phyloP scores from a whole-genome alignment of 176 grass and related monocot genomes.

The Urochloa ruziziensis region DNA sequence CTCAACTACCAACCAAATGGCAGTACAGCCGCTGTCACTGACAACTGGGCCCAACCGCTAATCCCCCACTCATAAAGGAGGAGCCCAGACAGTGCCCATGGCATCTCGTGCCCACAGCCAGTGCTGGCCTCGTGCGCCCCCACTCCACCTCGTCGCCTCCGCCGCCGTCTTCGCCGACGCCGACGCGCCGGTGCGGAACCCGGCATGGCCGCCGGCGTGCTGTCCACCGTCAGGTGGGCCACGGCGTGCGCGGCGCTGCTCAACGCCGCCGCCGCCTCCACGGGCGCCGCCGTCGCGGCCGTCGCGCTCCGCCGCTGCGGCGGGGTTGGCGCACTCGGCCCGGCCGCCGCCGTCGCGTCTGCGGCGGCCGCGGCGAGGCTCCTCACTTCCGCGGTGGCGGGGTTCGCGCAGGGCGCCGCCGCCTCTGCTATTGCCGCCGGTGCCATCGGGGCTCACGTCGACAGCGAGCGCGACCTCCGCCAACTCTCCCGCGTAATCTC shows the following conservation, averaged over 20 bases:
- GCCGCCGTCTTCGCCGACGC: neutral
- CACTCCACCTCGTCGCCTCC: constrained; percentile 23
- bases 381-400: constrained; percentile 24
- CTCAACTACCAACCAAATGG: constrained; percentile 24
- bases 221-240: constrained; percentile 45
- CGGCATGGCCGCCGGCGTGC: constrained; percentile 28
- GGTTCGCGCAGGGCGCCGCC: constrained; percentile 60
- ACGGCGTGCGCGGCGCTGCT: constrained; percentile 53
- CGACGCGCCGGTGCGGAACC: neutral
- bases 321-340: constrained; percentile 12
- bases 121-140: constrained; percentile 6
- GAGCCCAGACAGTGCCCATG: too few species aligned
- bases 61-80: too few species aligned
- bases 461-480: constrained; percentile 49
- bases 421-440: constrained; percentile 51
- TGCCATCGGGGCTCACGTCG: constrained; percentile 47
- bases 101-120: neutral
- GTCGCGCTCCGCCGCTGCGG: constrained; percentile 18
- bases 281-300: constrained; percentile 36
- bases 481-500: constrained; percentile 54
- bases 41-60: neutral
- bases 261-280: constrained; percentile 40
- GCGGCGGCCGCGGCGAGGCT: constrained; percentile 21
- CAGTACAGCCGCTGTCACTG: neutral
- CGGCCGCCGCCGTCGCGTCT: constrained; percentile 22